Percentiles rank a stretch among this genome's conserved stretches.
These are phyloP conservation scores for Fusarium nelsonii DNA, from an alignment of 2,329 filamentous ascomycete species.

Conservation along the genomic window DNA sequence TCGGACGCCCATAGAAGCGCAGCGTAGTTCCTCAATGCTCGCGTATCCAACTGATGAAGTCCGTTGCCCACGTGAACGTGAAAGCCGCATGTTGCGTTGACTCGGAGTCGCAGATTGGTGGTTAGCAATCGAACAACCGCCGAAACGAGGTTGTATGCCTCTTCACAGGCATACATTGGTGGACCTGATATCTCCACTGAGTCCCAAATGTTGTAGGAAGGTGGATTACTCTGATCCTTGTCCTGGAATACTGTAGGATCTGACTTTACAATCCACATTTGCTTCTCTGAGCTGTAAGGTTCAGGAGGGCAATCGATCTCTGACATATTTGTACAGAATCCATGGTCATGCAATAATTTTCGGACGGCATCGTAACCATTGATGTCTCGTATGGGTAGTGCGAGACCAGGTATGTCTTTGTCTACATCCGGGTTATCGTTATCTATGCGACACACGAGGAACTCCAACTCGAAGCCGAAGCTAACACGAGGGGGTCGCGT, in stretches of 20 bases:
- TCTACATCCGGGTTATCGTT: neutral
- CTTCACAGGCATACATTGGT: slow-evolving; percentile 49
- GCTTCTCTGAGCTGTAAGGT: neutral
- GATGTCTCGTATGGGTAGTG: neutral
- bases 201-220: slow-evolving; percentile 36
- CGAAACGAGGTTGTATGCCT: slow-evolving; percentile 48
- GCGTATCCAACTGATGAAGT: slow-evolving; percentile 46
- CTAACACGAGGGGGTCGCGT: slow-evolving; percentile 35
- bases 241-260: slow-evolving; percentile 19
- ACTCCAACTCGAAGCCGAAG: slow-evolving; percentile 43
- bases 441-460: slow-evolving; percentile 15
- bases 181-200: slow-evolving; percentile 53
- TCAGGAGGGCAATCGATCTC: too few relatives aligned
- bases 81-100: slow-evolving; percentile 53
- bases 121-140: slow-evolving; percentile 52
- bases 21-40: slow-evolving; percentile 48
- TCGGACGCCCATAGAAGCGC: slow-evolving; percentile 55
- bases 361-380: neutral
- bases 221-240: neutral
- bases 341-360: slow-evolving; percentile 6
- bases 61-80: slow-evolving; percentile 57
- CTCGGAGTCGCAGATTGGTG: slow-evolving; percentile 47
- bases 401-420: slow-evolving; percentile 14
- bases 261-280: slow-evolving; percentile 19
- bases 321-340: neutral